These are phyloP conservation scores for Echites panduratus DNA, from an alignment of 257 asterid genomes.

Conservation along the genomic window DNA sequence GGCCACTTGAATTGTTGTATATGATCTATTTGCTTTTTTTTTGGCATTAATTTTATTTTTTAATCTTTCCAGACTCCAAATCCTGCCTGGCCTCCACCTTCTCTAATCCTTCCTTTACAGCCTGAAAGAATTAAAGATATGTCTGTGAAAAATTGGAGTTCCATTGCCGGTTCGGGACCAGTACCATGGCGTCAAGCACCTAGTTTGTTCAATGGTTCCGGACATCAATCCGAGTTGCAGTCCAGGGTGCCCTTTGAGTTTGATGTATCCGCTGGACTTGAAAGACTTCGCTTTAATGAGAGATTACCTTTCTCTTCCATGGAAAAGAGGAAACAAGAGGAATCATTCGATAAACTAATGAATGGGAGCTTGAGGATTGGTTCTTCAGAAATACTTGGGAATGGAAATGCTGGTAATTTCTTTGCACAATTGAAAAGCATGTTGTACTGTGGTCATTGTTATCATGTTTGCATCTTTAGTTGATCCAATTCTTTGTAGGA, in stretches of 20 bases:
- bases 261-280: constrained; percentile 40
- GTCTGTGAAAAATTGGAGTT: constrained; percentile 55
- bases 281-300: constrained; percentile 38
- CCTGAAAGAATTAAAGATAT: constrained; percentile 79
- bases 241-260: constrained; percentile 43
- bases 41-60: not conserved
- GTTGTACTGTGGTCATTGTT: not conserved
- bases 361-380: constrained; percentile 50
- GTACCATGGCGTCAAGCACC: constrained; percentile 83
- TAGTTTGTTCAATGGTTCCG: constrained; percentile 48
- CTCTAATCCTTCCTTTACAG: constrained; percentile 66
- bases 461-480: not conserved
- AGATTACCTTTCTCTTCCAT: constrained; percentile 35
- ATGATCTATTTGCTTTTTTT: not conserved
- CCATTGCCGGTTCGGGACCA: constrained; percentile 76
- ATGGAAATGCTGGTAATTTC: constrained; percentile 53
- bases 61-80: constrained; percentile 68
- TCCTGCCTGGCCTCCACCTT: constrained; percentile 99
- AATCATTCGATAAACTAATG: constrained; percentile 36
- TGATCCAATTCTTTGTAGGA: constrained; percentile 25
- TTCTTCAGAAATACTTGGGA: constrained; percentile 37
- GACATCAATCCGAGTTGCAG: constrained; percentile 41
- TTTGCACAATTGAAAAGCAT: not conserved
- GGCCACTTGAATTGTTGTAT: not conserved
- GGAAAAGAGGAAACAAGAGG: constrained; percentile 42